phyloP scores from a whole-genome alignment of 1,284 basidiomycete genomes.

The Fistulinella cinereoalba region DNA sequence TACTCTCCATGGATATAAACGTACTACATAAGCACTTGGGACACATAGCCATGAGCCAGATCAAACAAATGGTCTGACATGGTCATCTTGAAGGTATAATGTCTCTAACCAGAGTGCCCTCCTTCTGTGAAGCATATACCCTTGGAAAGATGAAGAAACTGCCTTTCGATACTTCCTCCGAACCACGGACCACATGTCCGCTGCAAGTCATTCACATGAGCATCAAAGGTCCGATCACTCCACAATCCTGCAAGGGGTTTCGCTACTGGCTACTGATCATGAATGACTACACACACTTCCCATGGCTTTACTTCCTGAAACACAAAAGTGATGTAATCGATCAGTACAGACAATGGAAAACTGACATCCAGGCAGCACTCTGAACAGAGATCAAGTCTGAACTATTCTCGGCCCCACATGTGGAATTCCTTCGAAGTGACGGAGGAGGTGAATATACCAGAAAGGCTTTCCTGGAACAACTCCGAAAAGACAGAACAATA shows the following conservation, averaged over 20 bases:
- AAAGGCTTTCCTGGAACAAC: neutral
- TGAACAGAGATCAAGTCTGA: neutral
- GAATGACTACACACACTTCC: neutral
- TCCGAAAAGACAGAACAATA: neutral
- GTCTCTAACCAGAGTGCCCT: too few species aligned
- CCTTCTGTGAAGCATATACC: too few species aligned
- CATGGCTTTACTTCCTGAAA: neutral
- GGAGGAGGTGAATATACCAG: neutral
- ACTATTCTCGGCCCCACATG: neutral
- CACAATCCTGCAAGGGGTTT: neutral
- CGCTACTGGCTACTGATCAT: neutral
- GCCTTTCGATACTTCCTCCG: too few species aligned
- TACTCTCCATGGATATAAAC: constrained; percentile 5
- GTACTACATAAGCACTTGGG: constrained; percentile 17
- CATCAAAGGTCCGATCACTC: neutral
- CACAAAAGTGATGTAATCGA: neutral
- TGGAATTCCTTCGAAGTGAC: neutral
- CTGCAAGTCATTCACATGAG: too few species aligned
- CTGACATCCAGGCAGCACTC: neutral
- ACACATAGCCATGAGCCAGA: neutral
- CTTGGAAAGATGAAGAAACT: too few species aligned
- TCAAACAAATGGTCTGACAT: too few species aligned
- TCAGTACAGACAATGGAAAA: neutral
- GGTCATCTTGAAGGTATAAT: too few species aligned
- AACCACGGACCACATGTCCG: too few species aligned